phyloP scores from a whole-genome alignment of 2,329 filamentous ascomycete species.

The Aspergillus spinulosporus region DNA sequence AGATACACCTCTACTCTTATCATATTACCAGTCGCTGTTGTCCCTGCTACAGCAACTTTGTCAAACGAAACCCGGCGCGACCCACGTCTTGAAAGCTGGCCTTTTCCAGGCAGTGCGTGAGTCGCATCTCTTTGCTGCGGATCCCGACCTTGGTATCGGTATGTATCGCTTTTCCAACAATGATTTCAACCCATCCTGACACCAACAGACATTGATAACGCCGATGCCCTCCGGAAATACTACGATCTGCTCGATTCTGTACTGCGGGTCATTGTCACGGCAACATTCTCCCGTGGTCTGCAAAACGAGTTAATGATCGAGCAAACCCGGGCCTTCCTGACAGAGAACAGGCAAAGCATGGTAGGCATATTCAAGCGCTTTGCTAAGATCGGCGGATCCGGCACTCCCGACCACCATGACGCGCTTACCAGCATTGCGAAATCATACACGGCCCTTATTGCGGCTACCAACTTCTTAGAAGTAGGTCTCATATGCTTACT shows the following conservation, averaged over 20 bases:
- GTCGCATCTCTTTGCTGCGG: constrained; percentile 82
- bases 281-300: constrained; percentile 75
- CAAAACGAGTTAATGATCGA: constrained; percentile 73
- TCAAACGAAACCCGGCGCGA: constrained; percentile 80
- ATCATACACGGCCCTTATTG: constrained; percentile 78
- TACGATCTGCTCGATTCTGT: constrained; percentile 80
- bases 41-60: constrained; percentile 80
- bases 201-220: constrained; percentile 61
- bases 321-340: constrained; percentile 76
- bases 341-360: constrained; percentile 78
- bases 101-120: constrained; percentile 78
- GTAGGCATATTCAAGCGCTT: constrained; percentile 88
- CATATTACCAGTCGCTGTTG: constrained; percentile 71
- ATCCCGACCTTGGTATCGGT: constrained; percentile 86
- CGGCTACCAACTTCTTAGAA: constrained; percentile 80
- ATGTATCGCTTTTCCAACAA: constrained; percentile 22
- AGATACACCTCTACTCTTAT: constrained; percentile 58
- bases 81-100: constrained; percentile 82
- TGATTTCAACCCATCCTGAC: constrained; percentile 20
- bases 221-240: constrained; percentile 72
- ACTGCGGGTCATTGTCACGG: constrained; percentile 76
- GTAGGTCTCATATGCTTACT: constrained; percentile 53
- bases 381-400: constrained; percentile 67
- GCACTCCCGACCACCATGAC: constrained; percentile 54
- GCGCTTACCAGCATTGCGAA: constrained; percentile 77